These are phyloP conservation scores for Pichia kudriavzevii DNA, from an alignment of 1,139 yeast genomes.

Conservation along the genomic window DNA sequence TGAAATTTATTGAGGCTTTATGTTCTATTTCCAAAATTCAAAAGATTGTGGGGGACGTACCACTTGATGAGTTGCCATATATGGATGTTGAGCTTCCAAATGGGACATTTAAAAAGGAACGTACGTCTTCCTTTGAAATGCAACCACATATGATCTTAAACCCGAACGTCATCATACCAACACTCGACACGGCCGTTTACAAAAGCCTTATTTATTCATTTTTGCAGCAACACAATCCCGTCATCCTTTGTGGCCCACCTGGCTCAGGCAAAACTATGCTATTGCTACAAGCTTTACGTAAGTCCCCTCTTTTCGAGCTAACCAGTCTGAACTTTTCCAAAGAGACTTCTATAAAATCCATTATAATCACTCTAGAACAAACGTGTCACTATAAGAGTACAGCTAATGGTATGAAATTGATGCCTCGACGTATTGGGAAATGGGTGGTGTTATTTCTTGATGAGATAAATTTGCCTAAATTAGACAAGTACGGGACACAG, in stretches of 20 bases:
- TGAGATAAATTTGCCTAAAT: constrained; percentile 77
- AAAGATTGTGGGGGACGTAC: constrained; percentile 4
- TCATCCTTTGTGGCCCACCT: constrained; percentile 90
- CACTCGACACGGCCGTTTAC: constrained; percentile 68
- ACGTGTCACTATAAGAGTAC: constrained; percentile 56
- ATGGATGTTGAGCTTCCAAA: constrained; percentile 41
- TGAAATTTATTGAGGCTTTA: no score
- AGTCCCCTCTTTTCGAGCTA: constrained; percentile 50
- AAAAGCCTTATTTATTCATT: constrained; percentile 54
- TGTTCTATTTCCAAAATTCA: constrained; percentile 22
- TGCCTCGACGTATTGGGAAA: constrained; percentile 58
- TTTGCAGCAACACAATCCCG: constrained; percentile 49
- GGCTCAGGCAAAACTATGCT: constrained; percentile 98
- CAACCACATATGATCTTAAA: constrained; percentile 51
- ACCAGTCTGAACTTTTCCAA: constrained; percentile 77
- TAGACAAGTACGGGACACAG: constrained; percentile 74
- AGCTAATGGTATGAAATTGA: constrained; percentile 43
- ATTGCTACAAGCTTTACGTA: constrained; percentile 58
- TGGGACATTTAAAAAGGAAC: constrained; percentile 22
- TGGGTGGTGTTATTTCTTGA: constrained; percentile 87
- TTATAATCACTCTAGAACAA: constrained; percentile 64
- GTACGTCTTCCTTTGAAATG: no score
- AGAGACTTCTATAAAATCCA: constrained; percentile 59
- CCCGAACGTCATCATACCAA: constrained; percentile 67
- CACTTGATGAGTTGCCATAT: constrained; percentile 30